Evolutionary conservation across 305 asterid species (phyloP), one percentile per base, ranked within the genome.

Genomic region (Nicotiana rustica): DNA sequence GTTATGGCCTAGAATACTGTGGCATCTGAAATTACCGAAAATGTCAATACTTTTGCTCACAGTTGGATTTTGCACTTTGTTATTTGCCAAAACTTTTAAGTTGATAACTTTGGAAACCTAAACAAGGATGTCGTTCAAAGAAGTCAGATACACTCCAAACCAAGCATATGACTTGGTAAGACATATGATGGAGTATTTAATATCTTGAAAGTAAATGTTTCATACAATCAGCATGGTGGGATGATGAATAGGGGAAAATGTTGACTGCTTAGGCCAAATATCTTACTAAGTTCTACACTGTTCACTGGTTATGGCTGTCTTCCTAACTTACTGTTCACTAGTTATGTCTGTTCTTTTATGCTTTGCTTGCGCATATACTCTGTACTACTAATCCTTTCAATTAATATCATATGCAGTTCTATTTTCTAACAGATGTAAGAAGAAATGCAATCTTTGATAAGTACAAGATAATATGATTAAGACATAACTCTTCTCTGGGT

Each of bases 401-500:
- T 35, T 36, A 68, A 38, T 68, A 47, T 1, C 25, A n/a, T 67
- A 67, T 67, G 75, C 52, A 35, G 15, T 67, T 67, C 52, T 67
- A 33, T 33, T 15, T 67, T 67, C 75, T 67, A 33, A 67, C 21
- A 67, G 52, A 67, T 67, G 36, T 18, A 13, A 66, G 44, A 38
- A 66, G 47, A 66, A 66, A 31, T 14, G 19, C 71, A 31, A 66
- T 14, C 38, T 66, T 67, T 67, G 14, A 35, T 21, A 67, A 67
- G 49, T 67, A 52, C 80, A 75, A 25, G 29, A 38, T 49, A 12
- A 75, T 19, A 75, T 75, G 25, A 75, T 52, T 52, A 13, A 52
- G 65, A 75, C 80, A 75, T 75, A 75, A 49, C 80, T 75, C 29
- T 52, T 75, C 65, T 75, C 79, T 75, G 79, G 62, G 44, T 65